A percentile compares a stretch with the other conserved stretches of the same genome.
Evolutionary conservation across 768 basidiomycete genomes (phyloP).

Genomic region (Rhodotorula kratochvilovae): DNA sequence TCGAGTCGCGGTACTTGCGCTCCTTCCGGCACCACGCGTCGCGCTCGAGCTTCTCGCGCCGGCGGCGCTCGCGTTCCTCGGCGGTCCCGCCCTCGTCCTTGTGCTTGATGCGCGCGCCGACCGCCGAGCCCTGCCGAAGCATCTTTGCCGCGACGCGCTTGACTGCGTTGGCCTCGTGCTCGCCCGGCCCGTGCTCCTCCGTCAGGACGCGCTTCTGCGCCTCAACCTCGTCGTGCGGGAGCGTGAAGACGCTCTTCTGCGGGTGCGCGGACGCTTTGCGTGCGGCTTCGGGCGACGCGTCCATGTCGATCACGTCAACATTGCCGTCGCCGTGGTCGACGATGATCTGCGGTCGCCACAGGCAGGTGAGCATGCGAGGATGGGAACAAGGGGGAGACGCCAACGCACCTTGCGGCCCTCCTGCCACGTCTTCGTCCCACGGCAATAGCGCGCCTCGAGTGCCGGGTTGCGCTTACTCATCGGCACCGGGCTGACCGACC

Average conservation of each 20-base stretch:
- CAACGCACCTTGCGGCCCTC: constrained; percentile 33
- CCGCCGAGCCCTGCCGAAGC: constrained; percentile 8
- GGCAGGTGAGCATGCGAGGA: too few relatives aligned
- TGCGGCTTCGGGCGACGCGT: constrained; percentile 11
- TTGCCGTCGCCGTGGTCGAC: constrained; percentile 38
- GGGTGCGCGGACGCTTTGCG: background rate
- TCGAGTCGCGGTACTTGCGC: constrained; percentile 30
- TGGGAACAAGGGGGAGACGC: too few relatives aligned
- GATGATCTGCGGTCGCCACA: constrained; percentile 25
- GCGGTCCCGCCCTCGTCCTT: constrained; percentile 10
- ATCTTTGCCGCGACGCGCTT: constrained; percentile 23
- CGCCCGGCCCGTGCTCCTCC: constrained; percentile 23
- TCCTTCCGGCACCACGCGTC: constrained; percentile 38
- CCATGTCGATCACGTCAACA: constrained; percentile 34
- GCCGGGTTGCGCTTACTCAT: constrained; percentile 5
- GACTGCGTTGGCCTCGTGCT: constrained; percentile 26
- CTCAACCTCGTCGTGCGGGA: constrained; percentile 18
- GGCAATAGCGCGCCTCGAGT: constrained; percentile 35
- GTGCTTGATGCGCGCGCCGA: constrained; percentile 2
- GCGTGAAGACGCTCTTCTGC: constrained; percentile 2
- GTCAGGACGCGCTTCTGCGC: constrained; percentile 9
- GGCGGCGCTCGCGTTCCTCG: constrained; percentile 24
- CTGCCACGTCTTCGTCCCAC: constrained; percentile 27
- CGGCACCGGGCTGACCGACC: background rate
- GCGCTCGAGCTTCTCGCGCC: constrained; percentile 27